Evolutionary conservation across 2,329 filamentous ascomycete species (phyloP), one percentile per base, ranked within the genome.

Genomic region (Penicillium sp.): DNA sequence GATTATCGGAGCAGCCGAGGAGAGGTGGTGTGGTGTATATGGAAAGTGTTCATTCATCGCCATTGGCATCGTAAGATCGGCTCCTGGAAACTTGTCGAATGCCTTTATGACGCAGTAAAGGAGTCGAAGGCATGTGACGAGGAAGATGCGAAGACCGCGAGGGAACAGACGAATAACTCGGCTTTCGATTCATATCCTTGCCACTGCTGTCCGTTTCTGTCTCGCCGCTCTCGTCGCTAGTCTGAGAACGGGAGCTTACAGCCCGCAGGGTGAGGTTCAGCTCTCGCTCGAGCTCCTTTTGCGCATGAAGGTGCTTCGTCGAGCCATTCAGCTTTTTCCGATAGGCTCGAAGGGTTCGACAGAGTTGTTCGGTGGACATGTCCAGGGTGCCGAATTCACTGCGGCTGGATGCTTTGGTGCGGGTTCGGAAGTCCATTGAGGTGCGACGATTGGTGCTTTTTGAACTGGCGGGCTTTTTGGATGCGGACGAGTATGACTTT

Each of bases 271-370:
- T 79, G 17, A 78, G 71, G 17, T 79, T 79, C 12, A 88, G 75
- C 68, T 88, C 86, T 22, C 79, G 77, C 63, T 88, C 84, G 1
- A 88, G 75, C 55, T 87, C 85, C 53, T 78, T 79, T 1, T 82
- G 76, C 1, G 79, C 73, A 42, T 84, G 79, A 28, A 86, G 71
- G 11, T 72, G 73, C 22, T 85, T 82, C 0, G 71, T 77, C 31
- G 78, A 79, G 5, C 77, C 77, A 17, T 79, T 77, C 2, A 88
- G 77, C 59, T 85, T 85, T 69, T 86, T 87, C 17, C 85, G 79
- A 66, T 87, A 88, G 0, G 82, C 80, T 48, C 82, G 81, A 4
- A 88, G 74, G 6, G 82, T 83, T 39, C 84, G 81, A 67, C 82
- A 84, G 1, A 87, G 75, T 57, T 84, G 82, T 60, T 88, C 85